These are phyloP conservation scores for Jacaranda mimosifolia DNA, from an alignment of 257 asterid species.

Conservation along the genomic window DNA sequence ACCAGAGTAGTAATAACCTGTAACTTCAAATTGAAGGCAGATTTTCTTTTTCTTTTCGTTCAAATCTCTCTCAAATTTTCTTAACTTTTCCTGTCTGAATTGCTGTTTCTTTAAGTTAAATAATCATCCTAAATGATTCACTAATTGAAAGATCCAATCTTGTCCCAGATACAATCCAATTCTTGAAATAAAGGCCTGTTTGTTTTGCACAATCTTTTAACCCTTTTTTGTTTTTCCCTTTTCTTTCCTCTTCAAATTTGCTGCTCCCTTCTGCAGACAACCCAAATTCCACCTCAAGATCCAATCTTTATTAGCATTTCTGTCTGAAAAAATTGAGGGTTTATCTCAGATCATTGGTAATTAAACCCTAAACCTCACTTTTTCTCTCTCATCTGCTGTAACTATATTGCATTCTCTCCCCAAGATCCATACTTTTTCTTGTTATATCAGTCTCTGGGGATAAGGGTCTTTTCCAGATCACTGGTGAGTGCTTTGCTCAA, in stretches of 20 bases:
- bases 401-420: not conserved
- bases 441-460: conserved; percentile 25
- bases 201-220: not conserved
- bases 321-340: not conserved
- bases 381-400: conserved; percentile 27
- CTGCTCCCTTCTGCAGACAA: not conserved
- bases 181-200: conserved; percentile 13
- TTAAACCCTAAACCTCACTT: conserved; percentile 11
- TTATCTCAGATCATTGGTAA: conserved; percentile 20
- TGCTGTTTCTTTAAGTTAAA: conserved; percentile 44
- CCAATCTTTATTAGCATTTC: conserved; percentile 35
- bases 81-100: not conserved
- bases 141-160: not conserved
- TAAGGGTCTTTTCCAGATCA: conserved; percentile 38
- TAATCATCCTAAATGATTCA: not conserved
- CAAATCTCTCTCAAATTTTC: conserved; percentile 24
- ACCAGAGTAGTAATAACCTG: not conserved
- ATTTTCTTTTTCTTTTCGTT: conserved; percentile 1
- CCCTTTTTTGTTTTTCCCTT: not conserved
- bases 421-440: conserved; percentile 50
- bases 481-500: conserved; percentile 40
- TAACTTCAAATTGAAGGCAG: conserved; percentile 27
- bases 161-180: not conserved
- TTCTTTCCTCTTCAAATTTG: not conserved
- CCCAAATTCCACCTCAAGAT: conserved; percentile 34